phyloP scores from a whole-genome alignment of 78 protist genomes.

The Cavenderia fasciculata region DNA sequence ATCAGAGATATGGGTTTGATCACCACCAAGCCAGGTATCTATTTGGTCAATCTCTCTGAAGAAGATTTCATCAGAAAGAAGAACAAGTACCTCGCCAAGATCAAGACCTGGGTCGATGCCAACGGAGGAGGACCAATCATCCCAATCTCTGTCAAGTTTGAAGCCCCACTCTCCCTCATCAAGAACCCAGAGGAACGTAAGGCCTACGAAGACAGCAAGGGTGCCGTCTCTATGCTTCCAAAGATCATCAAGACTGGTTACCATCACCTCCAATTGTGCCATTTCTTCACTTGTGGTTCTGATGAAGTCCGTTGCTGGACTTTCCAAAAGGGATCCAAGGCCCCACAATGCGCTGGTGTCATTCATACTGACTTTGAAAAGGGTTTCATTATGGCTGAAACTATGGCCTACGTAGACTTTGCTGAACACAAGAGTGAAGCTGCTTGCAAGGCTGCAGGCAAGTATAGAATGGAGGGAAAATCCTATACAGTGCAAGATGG shows the following conservation, averaged over 20 bases:
- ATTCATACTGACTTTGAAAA: conserved; percentile 97
- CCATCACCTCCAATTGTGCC: conserved; percentile 82
- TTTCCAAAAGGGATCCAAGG: conserved; percentile 86
- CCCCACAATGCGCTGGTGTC: conserved; percentile 96
- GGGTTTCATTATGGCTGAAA: conserved; percentile 94
- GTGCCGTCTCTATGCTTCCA: conserved; percentile 36
- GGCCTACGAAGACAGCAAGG: conserved; percentile 16
- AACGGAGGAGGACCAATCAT: conserved; percentile 89
- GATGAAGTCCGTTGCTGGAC: conserved; percentile 97
- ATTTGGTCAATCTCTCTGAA: conserved; percentile 93
- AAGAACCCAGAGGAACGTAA: conserved; percentile 36
- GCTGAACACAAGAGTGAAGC: conserved; percentile 61
- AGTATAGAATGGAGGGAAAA: conserved; percentile 84
- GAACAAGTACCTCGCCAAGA: conserved; percentile 96
- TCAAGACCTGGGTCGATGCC: conserved; percentile 91
- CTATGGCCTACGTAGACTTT: conserved; percentile 85
- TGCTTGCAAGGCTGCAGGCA: conserved; percentile 88
- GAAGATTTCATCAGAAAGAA: conserved; percentile 94
- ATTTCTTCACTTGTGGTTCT: conserved; percentile 95
- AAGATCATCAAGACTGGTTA: conserved; percentile 92
- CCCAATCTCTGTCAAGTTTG: conserved; percentile 93
- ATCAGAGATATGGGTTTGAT: conserved; percentile 87
- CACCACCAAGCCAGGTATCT: conserved; percentile 96
- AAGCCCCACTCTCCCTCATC: conserved; percentile 10
- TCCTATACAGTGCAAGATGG: conserved; percentile 90